Base-by-base conservation (phyloP, 257 asterid species). In the Ballota nigra region DNA sequence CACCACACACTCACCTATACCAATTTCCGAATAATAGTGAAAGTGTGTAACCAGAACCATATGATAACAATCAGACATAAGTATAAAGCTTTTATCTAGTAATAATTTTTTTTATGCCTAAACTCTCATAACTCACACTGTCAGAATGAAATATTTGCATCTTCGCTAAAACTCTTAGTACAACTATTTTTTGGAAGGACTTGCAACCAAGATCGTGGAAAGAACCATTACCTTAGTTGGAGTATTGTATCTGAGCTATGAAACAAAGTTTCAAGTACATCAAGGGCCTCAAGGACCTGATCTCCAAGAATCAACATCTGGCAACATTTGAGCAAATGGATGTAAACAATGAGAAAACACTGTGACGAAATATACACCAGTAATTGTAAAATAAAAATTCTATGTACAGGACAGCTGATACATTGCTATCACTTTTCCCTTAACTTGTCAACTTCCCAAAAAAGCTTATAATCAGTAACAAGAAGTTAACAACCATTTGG, bases 301-400 rank as follows among this genome's bases (percentile, higher is more conserved):
- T 94, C 97, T 85, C 98, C 98, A 12, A 86, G 90, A 77, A 94
- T 83, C 76, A 91, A 78, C 86, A 90, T 74, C 98, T 92, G 78
- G 64, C 58, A 82, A 63, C 55, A 74, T 34, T 57, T 51, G 69
- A 63, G 36, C 58, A 69, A 49, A 79, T 38, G 64, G 55, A 70
- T 75, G 56, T 22, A 70, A 28, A 67, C 23, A 71, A 38, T 20
- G 24, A 63, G 33, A 47, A 20, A 34, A 5, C n/a, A 12, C 38
- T 22, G 10, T 5, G 13, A 58, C 29, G 31, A 70, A 64, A 52
- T 3, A 49, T 3, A 36, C 68, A 49, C 53, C 63, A 29, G 62
- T 26, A 28, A 62, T 34, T 63, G 70, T 16, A 34, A 24, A 49
- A n/a, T n/a, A 33, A 34, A 15, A 3, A 45, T 15, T 10, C 24